These are phyloP conservation scores for Bullera alba DNA, from an alignment of 768 basidiomycete species.

Conservation along the genomic window DNA sequence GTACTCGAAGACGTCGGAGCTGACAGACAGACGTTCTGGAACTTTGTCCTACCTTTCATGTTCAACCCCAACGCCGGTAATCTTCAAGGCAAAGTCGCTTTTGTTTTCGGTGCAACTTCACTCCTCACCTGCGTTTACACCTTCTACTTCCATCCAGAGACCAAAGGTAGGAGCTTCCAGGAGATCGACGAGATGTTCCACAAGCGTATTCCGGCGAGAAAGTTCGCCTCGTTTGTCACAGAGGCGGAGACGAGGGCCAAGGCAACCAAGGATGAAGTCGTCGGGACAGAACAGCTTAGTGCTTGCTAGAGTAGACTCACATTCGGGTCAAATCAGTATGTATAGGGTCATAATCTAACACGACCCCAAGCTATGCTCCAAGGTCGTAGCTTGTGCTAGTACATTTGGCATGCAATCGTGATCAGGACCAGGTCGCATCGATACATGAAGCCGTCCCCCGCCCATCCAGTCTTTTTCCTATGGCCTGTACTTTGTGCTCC, in stretches of 20 bases:
- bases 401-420: too few species aligned
- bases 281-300: too few species aligned
- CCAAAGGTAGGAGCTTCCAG: conserved; percentile 10
- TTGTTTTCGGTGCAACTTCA: neutral
- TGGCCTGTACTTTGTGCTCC: too few species aligned
- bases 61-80: neutral
- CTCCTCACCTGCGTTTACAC: neutral
- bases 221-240: conserved; percentile 8
- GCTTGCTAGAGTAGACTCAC: too few species aligned
- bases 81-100: neutral
- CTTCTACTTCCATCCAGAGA: neutral
- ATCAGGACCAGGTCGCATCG: too few species aligned
- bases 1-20: too few species aligned
- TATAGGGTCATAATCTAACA: too few species aligned
- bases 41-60: neutral
- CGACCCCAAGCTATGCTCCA: too few species aligned
- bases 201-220: conserved; percentile 19
- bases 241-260: neutral
- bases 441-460: too few species aligned
- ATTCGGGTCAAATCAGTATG: too few species aligned
- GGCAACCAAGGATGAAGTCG: neutral
- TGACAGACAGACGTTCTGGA: conserved; percentile 1
- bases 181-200: conserved; percentile 31
- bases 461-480: too few species aligned
- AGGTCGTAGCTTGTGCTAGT: too few species aligned